Percentiles rank a stretch among this genome's conserved stretches.
These are phyloP conservation scores for Nitzschia sp. DNA, from an alignment of 108 stramenopile genomes.

Conservation along the genomic window DNA sequence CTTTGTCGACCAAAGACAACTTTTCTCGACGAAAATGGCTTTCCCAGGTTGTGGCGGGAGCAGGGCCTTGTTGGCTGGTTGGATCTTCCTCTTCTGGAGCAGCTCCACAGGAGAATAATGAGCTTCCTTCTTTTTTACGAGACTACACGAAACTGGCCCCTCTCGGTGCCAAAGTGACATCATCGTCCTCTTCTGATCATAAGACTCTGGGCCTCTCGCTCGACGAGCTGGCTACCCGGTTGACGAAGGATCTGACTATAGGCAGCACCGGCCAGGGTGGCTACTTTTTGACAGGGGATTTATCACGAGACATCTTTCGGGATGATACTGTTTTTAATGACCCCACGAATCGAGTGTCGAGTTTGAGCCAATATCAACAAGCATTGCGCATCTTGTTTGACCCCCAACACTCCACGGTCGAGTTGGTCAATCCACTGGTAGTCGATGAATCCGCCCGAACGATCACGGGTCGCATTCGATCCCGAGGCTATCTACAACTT, in stretches of 20 bases:
- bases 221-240: slow-evolving; percentile 36
- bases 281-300: slow-evolving; percentile 57
- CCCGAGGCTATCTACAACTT: slow-evolving; percentile 44
- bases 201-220: slow-evolving; percentile 34
- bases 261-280: slow-evolving; percentile 44
- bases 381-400: slow-evolving; percentile 54
- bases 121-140: slow-evolving; percentile 37
- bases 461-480: slow-evolving; percentile 45
- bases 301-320: slow-evolving; percentile 48
- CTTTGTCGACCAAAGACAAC: no score
- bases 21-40: background rate
- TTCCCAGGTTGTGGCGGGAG: background rate
- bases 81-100: background rate
- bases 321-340: slow-evolving; percentile 58
- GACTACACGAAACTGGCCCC: slow-evolving; percentile 53
- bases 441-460: slow-evolving; percentile 10
- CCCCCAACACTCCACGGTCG: slow-evolving; percentile 41
- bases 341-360: slow-evolving; percentile 55
- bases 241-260: slow-evolving; percentile 39
- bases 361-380: slow-evolving; percentile 49
- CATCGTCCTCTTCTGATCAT: no score
- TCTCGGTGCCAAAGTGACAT: slow-evolving; percentile 28
- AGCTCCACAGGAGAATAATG: slow-evolving; percentile 3
- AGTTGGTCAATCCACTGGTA: slow-evolving; percentile 28
- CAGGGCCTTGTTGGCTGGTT: background rate